Evolutionary conservation across 768 basidiomycete species (phyloP).

Genomic region (Strobilomyces confusus): DNA sequence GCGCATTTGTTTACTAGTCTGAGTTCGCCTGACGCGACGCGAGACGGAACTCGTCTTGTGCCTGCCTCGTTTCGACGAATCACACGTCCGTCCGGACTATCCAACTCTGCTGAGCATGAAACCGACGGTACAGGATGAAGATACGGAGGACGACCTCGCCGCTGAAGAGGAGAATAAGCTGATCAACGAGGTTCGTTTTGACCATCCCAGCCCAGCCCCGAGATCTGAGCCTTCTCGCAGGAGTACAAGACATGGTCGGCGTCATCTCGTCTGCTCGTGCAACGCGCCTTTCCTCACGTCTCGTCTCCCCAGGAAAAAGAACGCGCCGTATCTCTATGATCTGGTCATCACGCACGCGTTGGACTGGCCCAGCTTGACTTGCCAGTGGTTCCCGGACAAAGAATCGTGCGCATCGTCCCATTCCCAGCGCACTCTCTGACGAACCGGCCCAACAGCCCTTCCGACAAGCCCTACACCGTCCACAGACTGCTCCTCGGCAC

Average conservation of each 20-base stretch:
- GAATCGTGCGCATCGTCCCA: conserved; percentile 63
- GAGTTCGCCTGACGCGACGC: conserved; percentile 23
- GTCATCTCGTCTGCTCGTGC: neutral
- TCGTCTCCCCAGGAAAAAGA: conserved; percentile 71
- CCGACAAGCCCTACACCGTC: conserved; percentile 89
- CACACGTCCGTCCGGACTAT: neutral
- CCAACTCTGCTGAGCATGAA: conserved; percentile 34
- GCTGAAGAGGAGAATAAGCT: conserved; percentile 87
- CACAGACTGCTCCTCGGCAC: conserved; percentile 96
- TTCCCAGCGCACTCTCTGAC: neutral
- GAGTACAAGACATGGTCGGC: conserved; percentile 84
- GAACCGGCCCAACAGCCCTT: conserved; percentile 50
- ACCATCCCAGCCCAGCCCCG: neutral
- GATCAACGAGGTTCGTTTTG: conserved; percentile 69
- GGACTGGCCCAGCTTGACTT: conserved; percentile 96
- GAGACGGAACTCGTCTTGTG: conserved; percentile 3
- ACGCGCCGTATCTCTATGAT: conserved; percentile 97
- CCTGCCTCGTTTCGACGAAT: neutral
- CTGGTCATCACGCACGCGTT: conserved; percentile 95
- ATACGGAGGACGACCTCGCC: conserved; percentile 73
- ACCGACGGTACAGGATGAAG: conserved; percentile 49
- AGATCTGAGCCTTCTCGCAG: conserved; percentile 34
- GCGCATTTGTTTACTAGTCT: neutral
- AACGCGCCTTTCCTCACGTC: neutral
- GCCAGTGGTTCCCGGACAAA: conserved; percentile 98